A percentile compares a stretch with the other conserved stretches of the same genome.
Conservation (phyloP, 2,329 filamentous ascomycete genomes). For the Zasmidium citrigriseum region DNA sequence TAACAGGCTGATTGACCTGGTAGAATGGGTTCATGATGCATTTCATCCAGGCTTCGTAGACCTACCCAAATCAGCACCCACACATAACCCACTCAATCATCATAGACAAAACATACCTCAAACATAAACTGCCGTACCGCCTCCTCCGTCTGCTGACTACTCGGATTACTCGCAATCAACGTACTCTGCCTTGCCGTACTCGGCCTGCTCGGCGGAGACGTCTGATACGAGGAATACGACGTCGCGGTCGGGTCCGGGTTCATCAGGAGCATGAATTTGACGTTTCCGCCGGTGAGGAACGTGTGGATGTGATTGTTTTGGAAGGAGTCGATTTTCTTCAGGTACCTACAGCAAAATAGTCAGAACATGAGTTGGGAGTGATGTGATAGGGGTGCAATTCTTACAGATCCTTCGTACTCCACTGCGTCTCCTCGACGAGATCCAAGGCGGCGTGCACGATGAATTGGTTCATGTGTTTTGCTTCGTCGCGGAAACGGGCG, state of each 20-base stretch:
- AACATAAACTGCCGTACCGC: conserved; percentile 92
- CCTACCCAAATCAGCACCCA: conserved; percentile 40
- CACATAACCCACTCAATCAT: background rate
- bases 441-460: conserved; percentile 92
- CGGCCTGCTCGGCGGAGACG: conserved; percentile 29
- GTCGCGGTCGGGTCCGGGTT: conserved; percentile 61
- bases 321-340: conserved; percentile 96
- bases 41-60: conserved; percentile 97
- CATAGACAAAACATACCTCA: conserved; percentile 51
- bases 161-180: conserved; percentile 65
- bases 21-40: conserved; percentile 98
- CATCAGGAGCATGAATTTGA: conserved; percentile 92
- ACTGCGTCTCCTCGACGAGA: conserved; percentile 94
- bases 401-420: conserved; percentile 82
- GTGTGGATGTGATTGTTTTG: conserved; percentile 90
- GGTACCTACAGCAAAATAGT: conserved; percentile 66
- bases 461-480: conserved; percentile 95
- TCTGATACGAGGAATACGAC: conserved; percentile 34
- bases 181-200: conserved; percentile 35
- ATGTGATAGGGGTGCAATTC: too few relatives aligned
- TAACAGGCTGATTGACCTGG: conserved; percentile 77
- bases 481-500: conserved; percentile 82
- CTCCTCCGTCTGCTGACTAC: conserved; percentile 87
- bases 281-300: conserved; percentile 89
- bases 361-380: background rate